Base-by-base conservation (phyloP, 2,329 filamentous ascomycete species). In the Paradendryphiella salina region DNA sequence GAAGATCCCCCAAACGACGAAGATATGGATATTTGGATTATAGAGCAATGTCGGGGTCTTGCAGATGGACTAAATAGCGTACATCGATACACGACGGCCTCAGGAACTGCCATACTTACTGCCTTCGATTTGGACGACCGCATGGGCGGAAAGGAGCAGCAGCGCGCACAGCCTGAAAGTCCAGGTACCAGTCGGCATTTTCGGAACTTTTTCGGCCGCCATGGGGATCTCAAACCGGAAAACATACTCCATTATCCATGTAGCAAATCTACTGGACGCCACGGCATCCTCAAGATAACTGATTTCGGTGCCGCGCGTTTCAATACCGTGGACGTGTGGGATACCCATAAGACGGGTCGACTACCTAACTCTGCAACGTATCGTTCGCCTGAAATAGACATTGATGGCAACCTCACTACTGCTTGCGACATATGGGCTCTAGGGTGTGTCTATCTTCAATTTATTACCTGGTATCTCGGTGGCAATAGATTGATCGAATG, bases 371-470 rank as follows among this genome's bases (percentile, higher is more conserved):
- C 48, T 60, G 0, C 64, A 61, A 74, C 74, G 0, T 78, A 76
- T 28, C 65, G 66, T 7, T 70, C 75, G 0, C 75, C 76, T 2
- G 76, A 78, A 21, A 66, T 65, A 20, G 65, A 67, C 1, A 15
- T 74, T 0, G 10, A 44, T 0, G 23, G 18, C 3, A 39, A 4
- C 50, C 54, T 8, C 0, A 37, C 14, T 60, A 74, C 3, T 72
- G 65, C 34, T 0, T 74, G 71, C 17, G 75, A 77, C 34, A 49
- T 71, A 5, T 72, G 69, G 67, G 59, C 63, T 4, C 50, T 71
- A 0, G 69, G 68, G 1, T 71, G 68, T 15, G 38, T 71, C 1
- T 71, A 57, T 34, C 55, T 72, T 1, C 61, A 69, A 15, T 65
- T 68, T 17, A 28, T 61, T 1, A 64, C 58, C 5, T 72, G 69